Percentiles rank a stretch among this genome's conserved stretches.
Evolutionary conservation across 2,329 filamentous ascomycete genomes (phyloP).

Genomic region (Epicoccum sorghinum): DNA sequence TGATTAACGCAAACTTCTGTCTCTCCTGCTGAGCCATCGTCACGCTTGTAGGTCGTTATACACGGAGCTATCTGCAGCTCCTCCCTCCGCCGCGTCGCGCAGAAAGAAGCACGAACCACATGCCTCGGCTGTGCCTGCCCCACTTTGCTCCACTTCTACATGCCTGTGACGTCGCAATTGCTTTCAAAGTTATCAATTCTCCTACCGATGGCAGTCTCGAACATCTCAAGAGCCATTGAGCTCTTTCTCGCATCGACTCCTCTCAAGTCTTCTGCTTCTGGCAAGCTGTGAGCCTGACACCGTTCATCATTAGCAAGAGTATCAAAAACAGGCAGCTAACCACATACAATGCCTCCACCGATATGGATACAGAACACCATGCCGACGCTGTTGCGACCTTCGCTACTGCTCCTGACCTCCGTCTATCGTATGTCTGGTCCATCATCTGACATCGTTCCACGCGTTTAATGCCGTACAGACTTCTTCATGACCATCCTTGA

Average conservation of each 20-base stretch:
- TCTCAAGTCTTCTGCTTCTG: not conserved
- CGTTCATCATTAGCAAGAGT: not conserved
- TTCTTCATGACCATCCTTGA: conserved; percentile 44
- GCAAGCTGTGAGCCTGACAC: not conserved
- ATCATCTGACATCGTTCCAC: not conserved
- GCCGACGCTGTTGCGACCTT: conserved; percentile 37
- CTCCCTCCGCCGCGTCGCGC: not conserved
- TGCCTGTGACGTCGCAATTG: conserved; percentile 10
- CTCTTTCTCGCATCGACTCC: not conserved
- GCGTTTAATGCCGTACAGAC: conserved; percentile 25
- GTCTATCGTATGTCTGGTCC: conserved; percentile 33
- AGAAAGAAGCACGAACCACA: conserved; percentile 4
- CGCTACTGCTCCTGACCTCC: conserved; percentile 31
- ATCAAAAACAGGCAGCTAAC: not conserved
- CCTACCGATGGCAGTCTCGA: conserved; percentile 3
- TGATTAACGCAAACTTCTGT: conserved; percentile 44
- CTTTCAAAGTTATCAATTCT: conserved; percentile 5
- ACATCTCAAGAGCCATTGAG: conserved; percentile 1
- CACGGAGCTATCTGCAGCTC: not conserved
- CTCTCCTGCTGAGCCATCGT: conserved; percentile 23
- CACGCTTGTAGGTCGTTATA: not conserved
- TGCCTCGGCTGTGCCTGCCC: conserved; percentile 12
- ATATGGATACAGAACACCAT: conserved; percentile 27
- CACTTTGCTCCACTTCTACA: conserved; percentile 10
- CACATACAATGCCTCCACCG: conserved; percentile 3